Base-by-base conservation (phyloP, 495 filamentous ascomycete species). In the Bacidia gigantensis region DNA sequence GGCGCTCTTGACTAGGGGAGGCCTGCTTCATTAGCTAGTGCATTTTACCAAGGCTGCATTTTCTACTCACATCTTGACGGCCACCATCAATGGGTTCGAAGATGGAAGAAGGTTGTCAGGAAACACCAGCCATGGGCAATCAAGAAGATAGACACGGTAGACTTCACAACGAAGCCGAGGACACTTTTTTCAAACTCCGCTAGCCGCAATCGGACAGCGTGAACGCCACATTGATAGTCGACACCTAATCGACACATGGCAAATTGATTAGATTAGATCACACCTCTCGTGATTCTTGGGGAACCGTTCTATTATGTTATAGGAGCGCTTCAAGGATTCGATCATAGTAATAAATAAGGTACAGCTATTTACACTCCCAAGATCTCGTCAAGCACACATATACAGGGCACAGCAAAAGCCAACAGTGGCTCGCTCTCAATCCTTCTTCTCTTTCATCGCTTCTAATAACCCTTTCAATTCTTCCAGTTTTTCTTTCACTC, bases 1-100 rank as follows among this genome's bases (percentile, higher is more conserved):
- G 61, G 82, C 67, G 62, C 89, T 87, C 65, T 93, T 84, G 56
- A 95, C 87, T 66, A 99, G 85, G 63, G 83, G 81, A 72, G 79
- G 64, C 75, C 78, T 82, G 20, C 20, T 7, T 18, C 17, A 44
- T n/a, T 17, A 44, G 29, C 14, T 44, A 9, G 41, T 5, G 17
- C 12, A 5, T 7, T 5, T 22, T 9, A 17, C 41, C 20, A 9
- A 17, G 12, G 20, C 7, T 44, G 12, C 9, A 18, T 18, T 7
- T 9, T n/a, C 12, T 44, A 44, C 41, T 44, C 41, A 44, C 41
- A 44, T 44, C 17, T 44, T 17, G 41, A 18, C 29, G 5, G 29
- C 29, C 29, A 5, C 14, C 29, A 5, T 14, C 5, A 35, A 14
- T 7, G 5, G 5, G 29, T 14, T 35, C 14, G 5, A 7, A 5